These are phyloP conservation scores for Osmanthus fragrans DNA, from an alignment of 257 asterid genomes.

Conservation along the genomic window DNA sequence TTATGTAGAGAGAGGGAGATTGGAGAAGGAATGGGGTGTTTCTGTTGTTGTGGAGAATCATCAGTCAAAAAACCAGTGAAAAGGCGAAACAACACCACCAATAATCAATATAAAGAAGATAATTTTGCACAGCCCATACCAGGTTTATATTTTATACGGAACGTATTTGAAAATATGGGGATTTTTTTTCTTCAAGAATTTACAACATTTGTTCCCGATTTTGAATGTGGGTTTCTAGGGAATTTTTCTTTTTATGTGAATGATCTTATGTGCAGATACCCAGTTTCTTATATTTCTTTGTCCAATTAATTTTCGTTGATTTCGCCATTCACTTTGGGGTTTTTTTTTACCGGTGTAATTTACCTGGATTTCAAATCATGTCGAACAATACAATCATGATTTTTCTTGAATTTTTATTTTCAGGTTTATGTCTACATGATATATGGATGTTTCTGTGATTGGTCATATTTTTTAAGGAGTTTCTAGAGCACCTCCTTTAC, in stretches of 20 bases:
- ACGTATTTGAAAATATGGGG: not conserved
- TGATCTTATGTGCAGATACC: not conserved
- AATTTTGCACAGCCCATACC: constrained; percentile 18
- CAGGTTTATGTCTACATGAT: not conserved
- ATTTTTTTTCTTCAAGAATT: not conserved
- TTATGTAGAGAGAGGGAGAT: not conserved
- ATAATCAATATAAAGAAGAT: constrained; percentile 15
- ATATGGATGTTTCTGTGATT: not conserved
- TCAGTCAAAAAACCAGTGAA: constrained; percentile 26
- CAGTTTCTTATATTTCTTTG: not conserved
- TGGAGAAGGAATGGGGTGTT: constrained; percentile 35
- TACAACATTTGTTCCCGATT: not conserved
- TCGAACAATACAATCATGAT: not conserved
- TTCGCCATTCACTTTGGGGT: not conserved
- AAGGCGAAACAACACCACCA: constrained; percentile 7
- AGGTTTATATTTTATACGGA: constrained; percentile 20
- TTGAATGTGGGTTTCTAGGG: not conserved
- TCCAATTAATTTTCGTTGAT: constrained; percentile 11
- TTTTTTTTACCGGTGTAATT: not conserved
- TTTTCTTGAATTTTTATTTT: not conserved
- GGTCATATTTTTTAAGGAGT: not conserved
- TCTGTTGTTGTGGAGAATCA: constrained; percentile 30
- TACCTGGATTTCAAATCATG: not conserved
- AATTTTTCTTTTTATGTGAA: not conserved
- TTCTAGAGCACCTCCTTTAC: not conserved